phyloP scores from a whole-genome alignment of 2,329 filamentous ascomycete genomes.

The Rhynchosporium secalis region DNA sequence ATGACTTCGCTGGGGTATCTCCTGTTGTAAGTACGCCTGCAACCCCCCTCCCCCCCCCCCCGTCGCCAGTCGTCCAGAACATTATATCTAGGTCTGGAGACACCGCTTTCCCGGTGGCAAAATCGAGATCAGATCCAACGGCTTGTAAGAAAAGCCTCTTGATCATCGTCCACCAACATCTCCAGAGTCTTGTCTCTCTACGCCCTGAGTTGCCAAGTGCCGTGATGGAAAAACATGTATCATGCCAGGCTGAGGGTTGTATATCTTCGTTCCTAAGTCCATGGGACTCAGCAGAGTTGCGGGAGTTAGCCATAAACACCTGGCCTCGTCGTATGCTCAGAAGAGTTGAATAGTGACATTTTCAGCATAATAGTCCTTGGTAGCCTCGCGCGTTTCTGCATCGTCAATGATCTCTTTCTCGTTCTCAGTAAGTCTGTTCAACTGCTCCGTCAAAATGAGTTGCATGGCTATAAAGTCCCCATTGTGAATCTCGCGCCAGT shows the following conservation, averaged over 20 bases:
- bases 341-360: constrained; percentile 27
- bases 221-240: not conserved
- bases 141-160: not conserved
- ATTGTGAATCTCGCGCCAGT: constrained; percentile 34
- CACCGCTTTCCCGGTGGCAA: not conserved
- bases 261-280: too few relatives aligned
- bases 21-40: not conserved
- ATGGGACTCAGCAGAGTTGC: too few relatives aligned
- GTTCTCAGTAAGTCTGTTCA: constrained; percentile 26
- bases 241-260: too few relatives aligned
- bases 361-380: constrained; percentile 34
- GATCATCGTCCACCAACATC: not conserved
- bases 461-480: constrained; percentile 25
- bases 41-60: not conserved
- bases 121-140: not conserved
- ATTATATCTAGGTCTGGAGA: not conserved
- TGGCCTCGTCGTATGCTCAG: not conserved
- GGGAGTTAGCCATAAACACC: too few relatives aligned
- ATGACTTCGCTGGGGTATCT: not conserved
- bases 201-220: not conserved
- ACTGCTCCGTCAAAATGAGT: constrained; percentile 20
- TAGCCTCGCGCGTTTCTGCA: constrained; percentile 37
- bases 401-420: constrained; percentile 35
- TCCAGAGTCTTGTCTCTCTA: not conserved
- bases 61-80: not conserved